Base-by-base conservation (phyloP, 2,329 filamentous ascomycete species). In the Dactylellina sp. region DNA sequence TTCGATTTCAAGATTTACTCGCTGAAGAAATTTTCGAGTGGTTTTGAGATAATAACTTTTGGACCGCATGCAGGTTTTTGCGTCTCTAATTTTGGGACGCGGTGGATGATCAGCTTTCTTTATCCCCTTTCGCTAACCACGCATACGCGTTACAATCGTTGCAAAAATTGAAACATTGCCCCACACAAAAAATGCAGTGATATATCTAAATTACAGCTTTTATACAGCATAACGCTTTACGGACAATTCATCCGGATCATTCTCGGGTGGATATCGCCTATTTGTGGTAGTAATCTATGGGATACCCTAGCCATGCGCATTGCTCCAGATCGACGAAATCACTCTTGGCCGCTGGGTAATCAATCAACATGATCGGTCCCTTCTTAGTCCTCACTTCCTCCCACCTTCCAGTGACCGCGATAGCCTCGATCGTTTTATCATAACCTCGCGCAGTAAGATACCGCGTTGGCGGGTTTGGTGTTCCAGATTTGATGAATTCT, bases 281-380 rank as follows among this genome's bases (percentile, higher is more conserved):
- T 53, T 20, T 12, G n/a, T 24, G 68, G 76, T 83, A 85, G 59
- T 84, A 83, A 52, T 80, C 79, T 52, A 85, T 76, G 6, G 82
- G 81, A 75, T 85, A 80, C 2, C 82, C 83, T 60, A 86, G 75
- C 44, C 80, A 82, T 7, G 81, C 80, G 75, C 86, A 88, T 80
- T 87, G 85, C 77, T 82, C 77, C 75, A 83, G 76, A 79, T 88
- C 86, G 24, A 82, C 80, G 72, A 86, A 87, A 0, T 78, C 76
- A 0, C 78, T 80, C 50, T 78, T 79, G 75, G 79, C 75, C 78
- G 84, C 83, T 70, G 85, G 80, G 71, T 84, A 83, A 74, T 84
- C 82, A 74, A 86, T 79, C 59, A 84, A 77, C 66, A 83, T 83
- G 63, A 84, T 79, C 24, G 77, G 81, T 12, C 77, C 81, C 49